Evolutionary conservation across 176 grass and related monocot genomes (phyloP), one percentile per base, ranked within the genome.

Genomic region (Zizania latifolia): DNA sequence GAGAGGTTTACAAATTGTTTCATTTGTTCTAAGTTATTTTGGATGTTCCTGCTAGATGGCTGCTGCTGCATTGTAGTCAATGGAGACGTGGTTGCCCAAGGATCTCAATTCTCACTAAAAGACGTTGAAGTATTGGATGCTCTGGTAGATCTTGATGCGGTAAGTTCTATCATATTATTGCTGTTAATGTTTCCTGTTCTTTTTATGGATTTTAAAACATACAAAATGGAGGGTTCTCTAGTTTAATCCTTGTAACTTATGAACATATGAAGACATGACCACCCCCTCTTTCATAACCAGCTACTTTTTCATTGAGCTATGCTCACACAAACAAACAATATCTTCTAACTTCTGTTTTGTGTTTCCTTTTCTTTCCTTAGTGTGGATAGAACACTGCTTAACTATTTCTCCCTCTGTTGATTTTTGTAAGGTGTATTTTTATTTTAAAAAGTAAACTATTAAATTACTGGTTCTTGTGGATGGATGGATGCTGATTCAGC

Each of bases 71-170:
- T 98, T 82, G 88, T 86, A 14, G 90, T 98, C 6, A 98, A 98
- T 23, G 94, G 91, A 24, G 94, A 98, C 63, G 82, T 98, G 44
- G 82, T 98, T 81, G 89, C 89, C n/a, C 91, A 93, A 48, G 94
- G 94, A 78, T 98, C 94, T 11, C 94, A 98, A 62, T 98, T 98
- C 76, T 98, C 94, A 3, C 84, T 98, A 72, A 98, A 92, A 71
- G 94, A 98, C 83, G 88, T 98, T 68, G 94, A 98, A 90, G 89
- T 98, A 56, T 81, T 91, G 81, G 79, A 84, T 83, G 94, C 91
- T 78, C 59, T 89, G 62, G 86, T 98, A 63, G 94, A 98, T 88
- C 88, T 98, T 68, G 94, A 98, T 83, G 91, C 86, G 58, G 91
- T 98, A 85, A 85, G 88, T 73, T 70, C 37, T 21, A 35, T 69